Evolutionary conservation across 2,329 filamentous ascomycete species (phyloP), one percentile per base, ranked within the genome.

Genomic region (Phoma sp.): DNA sequence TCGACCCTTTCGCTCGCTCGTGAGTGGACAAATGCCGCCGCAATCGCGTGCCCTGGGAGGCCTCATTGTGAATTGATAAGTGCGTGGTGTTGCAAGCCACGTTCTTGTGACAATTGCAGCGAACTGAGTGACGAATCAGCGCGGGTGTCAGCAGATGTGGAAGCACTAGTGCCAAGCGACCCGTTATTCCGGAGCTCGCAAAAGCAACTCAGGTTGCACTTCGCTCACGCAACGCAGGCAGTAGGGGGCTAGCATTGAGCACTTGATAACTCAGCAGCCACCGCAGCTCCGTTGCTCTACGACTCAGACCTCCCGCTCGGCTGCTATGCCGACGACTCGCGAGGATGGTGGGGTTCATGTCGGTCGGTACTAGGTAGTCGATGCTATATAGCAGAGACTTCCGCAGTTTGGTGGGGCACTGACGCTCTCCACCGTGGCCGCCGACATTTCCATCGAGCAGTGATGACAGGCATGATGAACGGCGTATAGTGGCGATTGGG

Each of bases 81-180:
- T 29, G 21, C n/a, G 40, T 55, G 51, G 51, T 55, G 52, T 55
- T 51, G 46, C 9, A 33, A 38, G 19, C 31, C 46, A 51, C 21
- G 52, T 37, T 50, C 21, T 32, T 21, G 29, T 13, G 17, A 12
- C 3, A 6, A 24, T 50, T 50, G 35, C 24, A 37, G 13, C 13
- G 13, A 15, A 15, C 12, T 27, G 10, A 33, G 17, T 6, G 17
- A 44, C 41, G 32, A 44, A 36, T 37, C 40, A 55, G 45, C 45
- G 35, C 39, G 12, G 40, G 9, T 19, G 39, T 41, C 39, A 29
- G 39, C 39, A 21, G 19, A 2, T 8, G 9, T 8, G 25, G 29
- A 27, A 31, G 24, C 3, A 21, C 41, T 33, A 43, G n/a, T 15
- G 15, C 19, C 10, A 43, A 32, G 40, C 29, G 40, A 43, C 12